These are phyloP conservation scores for Geranium incanum DNA, from an alignment of 441 rosid genomes.

Conservation along the genomic window DNA sequence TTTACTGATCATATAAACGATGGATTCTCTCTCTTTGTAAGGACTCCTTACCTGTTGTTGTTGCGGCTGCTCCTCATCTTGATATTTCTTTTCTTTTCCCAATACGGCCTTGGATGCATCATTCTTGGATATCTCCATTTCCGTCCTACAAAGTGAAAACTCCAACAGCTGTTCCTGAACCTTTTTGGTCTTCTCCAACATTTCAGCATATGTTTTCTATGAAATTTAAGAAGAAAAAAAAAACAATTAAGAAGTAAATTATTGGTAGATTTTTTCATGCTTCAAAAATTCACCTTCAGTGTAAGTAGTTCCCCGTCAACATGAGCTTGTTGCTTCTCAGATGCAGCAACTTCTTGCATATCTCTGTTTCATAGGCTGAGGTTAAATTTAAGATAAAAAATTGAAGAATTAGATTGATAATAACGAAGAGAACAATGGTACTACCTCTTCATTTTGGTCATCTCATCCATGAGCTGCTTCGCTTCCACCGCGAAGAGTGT, in stretches of 20 bases:
- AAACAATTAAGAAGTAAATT: neutral
- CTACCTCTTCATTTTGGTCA: neutral
- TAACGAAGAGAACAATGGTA: neutral
- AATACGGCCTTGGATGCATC: neutral
- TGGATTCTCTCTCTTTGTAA: neutral
- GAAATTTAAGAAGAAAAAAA: neutral
- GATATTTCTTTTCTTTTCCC: neutral
- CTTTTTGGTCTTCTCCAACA: constrained; percentile 3
- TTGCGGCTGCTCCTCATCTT: neutral
- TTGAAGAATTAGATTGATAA: neutral
- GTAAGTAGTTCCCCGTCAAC: constrained; percentile 1
- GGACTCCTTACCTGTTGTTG: neutral
- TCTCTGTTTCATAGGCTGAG: neutral
- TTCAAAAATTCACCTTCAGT: constrained; percentile 2
- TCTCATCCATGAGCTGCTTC: constrained; percentile 4
- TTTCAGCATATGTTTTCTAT: neutral
- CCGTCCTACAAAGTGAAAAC: no score
- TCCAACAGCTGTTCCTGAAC: neutral
- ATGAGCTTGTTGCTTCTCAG: neutral
- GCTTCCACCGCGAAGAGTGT: neutral
- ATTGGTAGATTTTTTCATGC: neutral
- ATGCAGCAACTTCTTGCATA: neutral
- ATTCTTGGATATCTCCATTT: neutral
- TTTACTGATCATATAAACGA: neutral
- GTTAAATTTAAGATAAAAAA: neutral